These are phyloP conservation scores for Emydomyces testavorans DNA, from an alignment of 2,329 filamentous ascomycete genomes.

Conservation along the genomic window DNA sequence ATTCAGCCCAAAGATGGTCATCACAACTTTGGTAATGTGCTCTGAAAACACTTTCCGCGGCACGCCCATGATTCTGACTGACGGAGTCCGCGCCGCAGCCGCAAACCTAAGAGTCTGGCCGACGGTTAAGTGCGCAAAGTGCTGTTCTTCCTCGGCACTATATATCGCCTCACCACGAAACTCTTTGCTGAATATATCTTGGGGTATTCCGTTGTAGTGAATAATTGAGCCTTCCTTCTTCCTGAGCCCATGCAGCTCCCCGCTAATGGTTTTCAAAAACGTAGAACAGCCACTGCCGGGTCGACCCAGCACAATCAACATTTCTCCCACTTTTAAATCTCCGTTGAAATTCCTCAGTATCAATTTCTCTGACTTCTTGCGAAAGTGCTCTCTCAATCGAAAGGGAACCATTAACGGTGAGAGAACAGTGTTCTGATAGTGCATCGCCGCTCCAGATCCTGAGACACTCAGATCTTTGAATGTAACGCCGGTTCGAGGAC, in stretches of 20 bases:
- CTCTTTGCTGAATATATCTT: constrained; percentile 61
- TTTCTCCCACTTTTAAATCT: constrained; percentile 40
- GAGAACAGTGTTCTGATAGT: constrained; percentile 56
- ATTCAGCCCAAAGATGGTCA: constrained; percentile 33
- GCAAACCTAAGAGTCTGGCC: constrained; percentile 48
- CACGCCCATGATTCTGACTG: constrained; percentile 30
- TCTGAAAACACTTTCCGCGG: constrained; percentile 36
- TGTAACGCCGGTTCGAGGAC: constrained; percentile 47
- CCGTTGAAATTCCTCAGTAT: constrained; percentile 47
- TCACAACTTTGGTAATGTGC: constrained; percentile 31
- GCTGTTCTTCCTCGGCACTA: constrained; percentile 36
- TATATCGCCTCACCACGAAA: constrained; percentile 33
- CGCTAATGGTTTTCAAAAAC: constrained; percentile 70
- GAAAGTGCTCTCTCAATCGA: constrained; percentile 45
- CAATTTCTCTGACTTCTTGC: constrained; percentile 42
- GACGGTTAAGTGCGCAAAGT: constrained; percentile 48
- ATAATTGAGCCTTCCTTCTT: constrained; percentile 59
- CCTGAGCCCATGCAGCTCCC: constrained; percentile 68
- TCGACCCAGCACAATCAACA: constrained; percentile 33
- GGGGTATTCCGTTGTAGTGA: constrained; percentile 59
- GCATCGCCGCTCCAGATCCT: constrained; percentile 54
- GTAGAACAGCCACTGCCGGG: constrained; percentile 55
- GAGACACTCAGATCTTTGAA: constrained; percentile 56
- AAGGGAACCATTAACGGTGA: constrained; percentile 49
- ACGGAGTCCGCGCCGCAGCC: constrained; percentile 42